phyloP scores from a whole-genome alignment of 257 asterid genomes.

The Solanum virginianum region DNA sequence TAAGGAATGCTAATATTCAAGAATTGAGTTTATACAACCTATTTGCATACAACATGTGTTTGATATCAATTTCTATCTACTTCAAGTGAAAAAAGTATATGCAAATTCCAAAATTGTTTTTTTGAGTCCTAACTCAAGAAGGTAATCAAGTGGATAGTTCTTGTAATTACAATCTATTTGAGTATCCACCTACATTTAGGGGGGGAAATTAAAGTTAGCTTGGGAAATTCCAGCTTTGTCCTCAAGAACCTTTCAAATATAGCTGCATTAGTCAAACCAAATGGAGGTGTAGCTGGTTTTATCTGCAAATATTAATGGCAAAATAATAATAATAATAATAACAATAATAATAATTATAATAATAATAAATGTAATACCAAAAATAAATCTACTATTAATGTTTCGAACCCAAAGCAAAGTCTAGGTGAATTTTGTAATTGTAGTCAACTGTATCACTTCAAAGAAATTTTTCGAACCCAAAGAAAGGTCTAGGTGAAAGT shows the following conservation, averaged over 20 bases:
- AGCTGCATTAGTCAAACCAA: not conserved
- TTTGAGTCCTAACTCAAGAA: not conserved
- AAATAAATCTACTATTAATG: too few species aligned
- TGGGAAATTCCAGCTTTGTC: not conserved
- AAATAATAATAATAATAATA: not conserved
- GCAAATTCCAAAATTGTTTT: not conserved
- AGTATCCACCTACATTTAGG: not conserved
- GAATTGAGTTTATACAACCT: not conserved
- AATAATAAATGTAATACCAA: not conserved
- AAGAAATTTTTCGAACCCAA: too few species aligned
- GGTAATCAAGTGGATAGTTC: not conserved
- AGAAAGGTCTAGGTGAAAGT: too few species aligned
- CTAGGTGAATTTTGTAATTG: too few species aligned
- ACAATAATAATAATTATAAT: not conserved
- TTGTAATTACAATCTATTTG: not conserved
- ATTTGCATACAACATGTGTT: not conserved
- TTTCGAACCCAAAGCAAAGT: too few species aligned
- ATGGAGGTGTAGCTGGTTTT: not conserved
- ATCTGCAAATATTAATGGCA: not conserved
- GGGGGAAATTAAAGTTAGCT: not conserved
- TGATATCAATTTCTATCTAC: not conserved
- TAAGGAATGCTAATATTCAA: not conserved
- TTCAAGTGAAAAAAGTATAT: not conserved
- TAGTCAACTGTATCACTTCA: too few species aligned
- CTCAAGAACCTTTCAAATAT: not conserved